A percentile compares a stretch with the other conserved stretches of the same genome.
These are phyloP conservation scores for Annulohypoxylon moriforme DNA, from an alignment of 495 filamentous ascomycete species.

Conservation along the genomic window DNA sequence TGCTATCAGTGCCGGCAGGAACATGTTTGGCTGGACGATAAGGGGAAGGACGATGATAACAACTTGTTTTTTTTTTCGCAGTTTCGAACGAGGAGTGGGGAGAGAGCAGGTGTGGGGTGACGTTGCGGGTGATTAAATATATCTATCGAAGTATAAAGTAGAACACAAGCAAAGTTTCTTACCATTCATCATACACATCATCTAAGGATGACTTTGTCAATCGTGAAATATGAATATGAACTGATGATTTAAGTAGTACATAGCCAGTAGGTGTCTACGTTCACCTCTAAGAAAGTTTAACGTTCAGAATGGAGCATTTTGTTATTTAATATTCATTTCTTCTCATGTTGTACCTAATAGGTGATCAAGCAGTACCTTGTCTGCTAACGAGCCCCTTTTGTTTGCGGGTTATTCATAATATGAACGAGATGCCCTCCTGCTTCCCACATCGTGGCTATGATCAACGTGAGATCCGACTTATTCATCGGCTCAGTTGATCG, in stretches of 20 bases:
- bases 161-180: conserved; percentile 43
- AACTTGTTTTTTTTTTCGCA: conserved; percentile 23
- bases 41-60: conserved; percentile 7
- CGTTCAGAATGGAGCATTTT: neutral
- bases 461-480: neutral
- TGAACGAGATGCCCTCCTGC: neutral
- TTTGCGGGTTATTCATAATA: neutral
- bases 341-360: neutral
- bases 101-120: neutral
- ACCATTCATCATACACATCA: conserved; percentile 17
- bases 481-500: neutral
- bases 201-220: neutral
- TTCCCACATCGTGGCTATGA: neutral
- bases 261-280: neutral
- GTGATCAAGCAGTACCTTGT: neutral
- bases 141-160: conserved; percentile 37
- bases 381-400: neutral
- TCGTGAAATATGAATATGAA: neutral
- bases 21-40: conserved; percentile 9
- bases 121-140: conserved; percentile 1
- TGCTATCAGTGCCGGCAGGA: neutral
- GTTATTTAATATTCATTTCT: neutral
- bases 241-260: neutral
- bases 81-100: neutral
- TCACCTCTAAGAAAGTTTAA: neutral